Percentiles rank a stretch among this genome's conserved stretches.
These are phyloP conservation scores for Hirschfeldia incana DNA, from an alignment of 345 rosid species.

Conservation along the genomic window DNA sequence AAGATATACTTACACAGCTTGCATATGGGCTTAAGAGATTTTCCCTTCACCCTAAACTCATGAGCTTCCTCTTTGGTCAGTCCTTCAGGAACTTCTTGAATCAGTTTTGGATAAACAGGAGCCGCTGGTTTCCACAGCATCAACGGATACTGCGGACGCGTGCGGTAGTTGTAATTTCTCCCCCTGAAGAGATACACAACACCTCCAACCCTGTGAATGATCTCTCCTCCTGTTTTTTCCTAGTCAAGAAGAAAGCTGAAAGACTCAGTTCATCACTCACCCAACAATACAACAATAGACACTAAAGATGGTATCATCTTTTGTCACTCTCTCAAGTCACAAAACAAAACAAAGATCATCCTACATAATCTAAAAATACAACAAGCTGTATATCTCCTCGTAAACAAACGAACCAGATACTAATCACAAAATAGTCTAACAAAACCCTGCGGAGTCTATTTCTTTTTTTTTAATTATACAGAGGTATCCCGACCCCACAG, in stretches of 20 bases:
- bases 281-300: not conserved
- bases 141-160: slow-evolving; percentile 79
- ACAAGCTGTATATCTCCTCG: not conserved
- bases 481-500: no score
- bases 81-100: slow-evolving; percentile 88
- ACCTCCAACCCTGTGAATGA: slow-evolving; percentile 77
- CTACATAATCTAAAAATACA: not conserved
- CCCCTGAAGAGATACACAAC: slow-evolving; percentile 85
- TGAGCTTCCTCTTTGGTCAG: slow-evolving; percentile 74
- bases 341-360: not conserved
- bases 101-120: slow-evolving; percentile 94
- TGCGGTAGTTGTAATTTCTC: slow-evolving; percentile 75
- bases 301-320: not conserved
- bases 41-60: slow-evolving; percentile 62
- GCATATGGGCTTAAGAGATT: slow-evolving; percentile 75
- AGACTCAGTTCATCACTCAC: not conserved
- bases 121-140: slow-evolving; percentile 99
- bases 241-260: slow-evolving; percentile 21
- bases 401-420: no score
- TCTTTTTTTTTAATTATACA: no score
- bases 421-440: no score
- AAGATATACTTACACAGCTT: slow-evolving; percentile 59
- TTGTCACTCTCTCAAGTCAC: slow-evolving; percentile 2
- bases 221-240: slow-evolving; percentile 87
- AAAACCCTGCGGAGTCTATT: no score